Evolutionary conservation across 805 yeast species (phyloP).

Genomic region (Blastobotrys robertii): DNA sequence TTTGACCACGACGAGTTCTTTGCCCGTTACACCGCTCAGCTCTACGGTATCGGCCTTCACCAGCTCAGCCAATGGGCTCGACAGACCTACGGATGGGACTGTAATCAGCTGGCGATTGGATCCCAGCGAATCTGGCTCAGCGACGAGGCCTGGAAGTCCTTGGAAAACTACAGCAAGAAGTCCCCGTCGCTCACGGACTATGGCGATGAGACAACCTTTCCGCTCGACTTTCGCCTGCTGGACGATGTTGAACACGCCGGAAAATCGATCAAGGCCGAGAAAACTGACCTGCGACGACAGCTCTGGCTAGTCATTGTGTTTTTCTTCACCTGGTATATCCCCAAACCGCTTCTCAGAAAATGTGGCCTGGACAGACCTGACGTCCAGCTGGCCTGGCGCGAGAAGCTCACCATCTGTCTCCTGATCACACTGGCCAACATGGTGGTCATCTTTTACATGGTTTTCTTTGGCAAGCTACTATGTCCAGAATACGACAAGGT

Average conservation of each 20-base stretch:
- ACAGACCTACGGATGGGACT: slow-evolving; percentile 23
- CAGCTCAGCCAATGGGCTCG: slow-evolving; percentile 29
- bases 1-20: slow-evolving; percentile 31
- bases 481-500: slow-evolving; percentile 40
- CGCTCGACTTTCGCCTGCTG: neutral
- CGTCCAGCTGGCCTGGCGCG: slow-evolving; percentile 84
- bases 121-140: slow-evolving; percentile 29
- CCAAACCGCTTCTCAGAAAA: slow-evolving; percentile 26
- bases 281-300: slow-evolving; percentile 24
- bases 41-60: slow-evolving; percentile 24
- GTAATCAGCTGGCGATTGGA: slow-evolving; percentile 28
- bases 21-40: slow-evolving; percentile 23
- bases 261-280: slow-evolving; percentile 22
- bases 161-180: slow-evolving; percentile 25
- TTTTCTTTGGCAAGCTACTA: slow-evolving; percentile 67
- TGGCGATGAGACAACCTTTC: slow-evolving; percentile 18
- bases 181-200: slow-evolving; percentile 26
- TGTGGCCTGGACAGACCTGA: slow-evolving; percentile 52
- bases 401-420: slow-evolving; percentile 36
- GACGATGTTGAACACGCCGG: slow-evolving; percentile 1
- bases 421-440: slow-evolving; percentile 9
- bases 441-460: slow-evolving; percentile 33
- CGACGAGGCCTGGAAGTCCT: slow-evolving; percentile 29
- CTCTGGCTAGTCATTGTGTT: slow-evolving; percentile 32
- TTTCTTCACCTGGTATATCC: slow-evolving; percentile 35